These are phyloP conservation scores for Albugo laibachii DNA, from an alignment of 352 stramenopile species.

Conservation along the genomic window DNA sequence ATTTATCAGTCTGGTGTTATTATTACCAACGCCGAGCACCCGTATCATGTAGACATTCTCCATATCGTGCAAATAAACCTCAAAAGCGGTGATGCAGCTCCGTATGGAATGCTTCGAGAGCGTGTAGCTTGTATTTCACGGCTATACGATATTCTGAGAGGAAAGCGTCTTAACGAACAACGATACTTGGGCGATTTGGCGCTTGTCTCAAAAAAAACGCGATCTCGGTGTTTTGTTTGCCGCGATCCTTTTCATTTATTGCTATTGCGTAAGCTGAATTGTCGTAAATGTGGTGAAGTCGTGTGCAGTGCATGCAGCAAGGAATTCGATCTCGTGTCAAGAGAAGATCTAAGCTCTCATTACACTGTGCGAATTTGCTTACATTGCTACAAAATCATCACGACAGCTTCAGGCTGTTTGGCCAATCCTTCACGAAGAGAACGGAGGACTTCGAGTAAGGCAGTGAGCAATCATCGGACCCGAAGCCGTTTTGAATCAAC, in stretches of 20 bases:
- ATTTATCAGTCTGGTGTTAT: conserved; percentile 76
- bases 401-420: conserved; percentile 15
- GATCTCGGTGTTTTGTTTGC: conserved; percentile 47
- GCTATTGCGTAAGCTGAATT: conserved; percentile 66
- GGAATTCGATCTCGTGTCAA: conserved; percentile 34
- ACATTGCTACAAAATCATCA: conserved; percentile 67
- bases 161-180: conserved; percentile 60
- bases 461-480: too few relatives aligned
- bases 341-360: conserved; percentile 29
- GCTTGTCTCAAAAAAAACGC: conserved; percentile 67
- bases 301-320: conserved; percentile 75
- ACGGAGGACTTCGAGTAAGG: too few relatives aligned
- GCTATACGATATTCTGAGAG: conserved; percentile 40
- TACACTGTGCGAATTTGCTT: conserved; percentile 64
- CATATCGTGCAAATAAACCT: conserved; percentile 68
- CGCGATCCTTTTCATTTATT: conserved; percentile 70
- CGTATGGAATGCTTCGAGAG: conserved; percentile 13
- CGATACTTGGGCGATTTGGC: conserved; percentile 62
- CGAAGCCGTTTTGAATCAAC: too few relatives aligned
- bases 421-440: neutral
- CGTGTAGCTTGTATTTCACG: conserved; percentile 13
- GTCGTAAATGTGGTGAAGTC: conserved; percentile 73
- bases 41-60: conserved; percentile 60
- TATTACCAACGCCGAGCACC: conserved; percentile 50
- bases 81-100: conserved; percentile 40